Conservation (phyloP, 2,329 filamentous ascomycete species). For the Colletotrichum sp. region DNA sequence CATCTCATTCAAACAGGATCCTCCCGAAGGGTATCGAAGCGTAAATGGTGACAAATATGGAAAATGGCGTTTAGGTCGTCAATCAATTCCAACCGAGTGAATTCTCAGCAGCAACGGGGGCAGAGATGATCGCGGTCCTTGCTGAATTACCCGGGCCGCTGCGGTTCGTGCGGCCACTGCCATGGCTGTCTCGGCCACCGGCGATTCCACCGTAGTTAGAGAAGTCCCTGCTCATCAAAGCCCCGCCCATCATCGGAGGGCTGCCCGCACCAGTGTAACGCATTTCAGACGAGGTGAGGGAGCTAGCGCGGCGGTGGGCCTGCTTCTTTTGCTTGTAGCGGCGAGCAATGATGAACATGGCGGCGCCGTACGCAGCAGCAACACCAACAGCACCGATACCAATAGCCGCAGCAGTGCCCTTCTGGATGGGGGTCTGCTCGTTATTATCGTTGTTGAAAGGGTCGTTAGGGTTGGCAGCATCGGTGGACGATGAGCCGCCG, state of each 20-base stretch:
- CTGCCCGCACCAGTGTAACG: slow-evolving; percentile 53
- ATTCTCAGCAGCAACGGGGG: slow-evolving; percentile 91
- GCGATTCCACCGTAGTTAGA: slow-evolving; percentile 58
- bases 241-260: slow-evolving; percentile 74
- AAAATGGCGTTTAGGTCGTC: slow-evolving; percentile 34
- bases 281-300: slow-evolving; percentile 66
- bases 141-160: slow-evolving; percentile 59
- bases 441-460: slow-evolving; percentile 47
- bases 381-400: slow-evolving; percentile 79
- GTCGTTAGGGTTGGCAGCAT: slow-evolving; percentile 42
- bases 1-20: slow-evolving; percentile 18
- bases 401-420: slow-evolving; percentile 71
- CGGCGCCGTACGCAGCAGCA: slow-evolving; percentile 86
- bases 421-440: slow-evolving; percentile 62
- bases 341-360: slow-evolving; percentile 92
- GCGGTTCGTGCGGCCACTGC: slow-evolving; percentile 61
- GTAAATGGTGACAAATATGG: slow-evolving; percentile 15
- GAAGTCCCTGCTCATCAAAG: slow-evolving; percentile 62
- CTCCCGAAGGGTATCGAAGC: slow-evolving; percentile 26
- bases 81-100: slow-evolving; percentile 92
- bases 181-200: slow-evolving; percentile 63
- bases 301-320: slow-evolving; percentile 78
- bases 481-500: slow-evolving; percentile 38
- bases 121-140: slow-evolving; percentile 75
- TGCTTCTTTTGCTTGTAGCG: slow-evolving; percentile 88